Evolutionary conservation across 768 basidiomycete species (phyloP).

Genomic region (Leccinum longicurvipes): DNA sequence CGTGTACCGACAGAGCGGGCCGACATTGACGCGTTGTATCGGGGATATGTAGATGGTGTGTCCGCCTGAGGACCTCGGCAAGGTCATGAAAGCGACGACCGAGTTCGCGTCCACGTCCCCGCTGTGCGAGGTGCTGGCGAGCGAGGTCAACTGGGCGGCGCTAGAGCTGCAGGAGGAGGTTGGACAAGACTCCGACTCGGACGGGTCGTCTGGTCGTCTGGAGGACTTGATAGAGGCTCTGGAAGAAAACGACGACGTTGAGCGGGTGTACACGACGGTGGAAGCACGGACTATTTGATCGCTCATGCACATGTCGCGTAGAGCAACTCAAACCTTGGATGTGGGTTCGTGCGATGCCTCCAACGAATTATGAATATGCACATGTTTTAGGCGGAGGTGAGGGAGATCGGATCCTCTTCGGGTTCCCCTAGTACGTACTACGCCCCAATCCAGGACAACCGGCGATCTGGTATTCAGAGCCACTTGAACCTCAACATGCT

Average conservation of each 20-base stretch:
- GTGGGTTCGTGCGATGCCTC: neutral
- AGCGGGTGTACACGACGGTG: conserved; percentile 56
- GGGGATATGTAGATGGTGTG: conserved; percentile 40
- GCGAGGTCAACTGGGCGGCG: conserved; percentile 56
- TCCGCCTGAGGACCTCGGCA: conserved; percentile 37
- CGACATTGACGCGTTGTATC: neutral
- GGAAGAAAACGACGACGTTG: conserved; percentile 56
- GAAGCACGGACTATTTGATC: conserved; percentile 30
- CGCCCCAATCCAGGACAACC: neutral
- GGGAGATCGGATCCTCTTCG: neutral
- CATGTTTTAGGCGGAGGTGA: too few relatives aligned
- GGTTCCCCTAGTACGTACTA: neutral
- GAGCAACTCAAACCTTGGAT: conserved; percentile 7
- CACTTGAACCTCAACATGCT: neutral
- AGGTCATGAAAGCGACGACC: conserved; percentile 35
- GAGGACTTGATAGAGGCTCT: conserved; percentile 47
- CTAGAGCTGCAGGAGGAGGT: conserved; percentile 37
- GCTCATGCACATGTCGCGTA: conserved; percentile 15
- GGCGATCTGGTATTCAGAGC: neutral
- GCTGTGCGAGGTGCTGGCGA: conserved; percentile 40
- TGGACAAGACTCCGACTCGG: conserved; percentile 38
- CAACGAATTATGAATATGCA: too few relatives aligned
- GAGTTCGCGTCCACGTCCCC: conserved; percentile 24
- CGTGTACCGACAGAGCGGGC: neutral
- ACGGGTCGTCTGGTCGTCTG: conserved; percentile 34